These are phyloP conservation scores for Lepiota venenata DNA, from an alignment of 768 basidiomycete genomes.

Conservation along the genomic window DNA sequence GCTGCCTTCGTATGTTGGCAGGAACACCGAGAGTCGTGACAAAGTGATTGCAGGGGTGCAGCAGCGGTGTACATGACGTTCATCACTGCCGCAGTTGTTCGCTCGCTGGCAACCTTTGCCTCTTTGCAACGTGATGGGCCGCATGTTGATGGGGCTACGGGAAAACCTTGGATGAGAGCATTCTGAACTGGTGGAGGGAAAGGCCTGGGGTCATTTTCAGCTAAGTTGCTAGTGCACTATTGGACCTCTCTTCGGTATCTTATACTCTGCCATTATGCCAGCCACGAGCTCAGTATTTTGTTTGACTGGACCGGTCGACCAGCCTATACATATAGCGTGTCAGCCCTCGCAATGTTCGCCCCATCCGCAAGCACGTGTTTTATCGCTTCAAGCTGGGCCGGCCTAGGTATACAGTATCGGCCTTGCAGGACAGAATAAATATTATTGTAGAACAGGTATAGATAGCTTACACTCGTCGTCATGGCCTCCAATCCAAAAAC, in stretches of 20 bases:
- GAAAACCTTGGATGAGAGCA: conserved; percentile 55
- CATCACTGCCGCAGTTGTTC: conserved; percentile 95
- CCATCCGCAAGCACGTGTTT: conserved; percentile 57
- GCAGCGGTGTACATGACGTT: conserved; percentile 87
- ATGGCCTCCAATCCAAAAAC: neutral
- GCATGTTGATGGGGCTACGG: conserved; percentile 49
- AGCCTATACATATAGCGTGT: conserved; percentile 64
- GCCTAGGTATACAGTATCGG: too few species aligned
- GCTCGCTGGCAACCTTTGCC: conserved; percentile 85
- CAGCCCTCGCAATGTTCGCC: conserved; percentile 62
- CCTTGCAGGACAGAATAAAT: conserved; percentile 11
- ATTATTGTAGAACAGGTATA: conserved; percentile 10
- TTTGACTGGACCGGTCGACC: conserved; percentile 82
- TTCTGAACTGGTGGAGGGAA: conserved; percentile 76
- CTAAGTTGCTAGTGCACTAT: conserved; percentile 94
- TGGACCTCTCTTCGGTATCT: conserved; percentile 86
- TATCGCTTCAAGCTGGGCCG: conserved; percentile 36
- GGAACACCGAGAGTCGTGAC: conserved; percentile 41
- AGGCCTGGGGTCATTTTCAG: conserved; percentile 84
- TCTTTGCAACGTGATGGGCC: conserved; percentile 87
- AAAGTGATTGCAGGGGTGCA: conserved; percentile 53
- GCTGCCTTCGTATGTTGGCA: conserved; percentile 55
- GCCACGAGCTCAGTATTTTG: conserved; percentile 16
- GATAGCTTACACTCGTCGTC: neutral
- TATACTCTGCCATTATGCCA: neutral